Evolutionary conservation across 2,329 filamentous ascomycete species (phyloP), one percentile per base, ranked within the genome.

Genomic region (Aspergillus thermomutatus): DNA sequence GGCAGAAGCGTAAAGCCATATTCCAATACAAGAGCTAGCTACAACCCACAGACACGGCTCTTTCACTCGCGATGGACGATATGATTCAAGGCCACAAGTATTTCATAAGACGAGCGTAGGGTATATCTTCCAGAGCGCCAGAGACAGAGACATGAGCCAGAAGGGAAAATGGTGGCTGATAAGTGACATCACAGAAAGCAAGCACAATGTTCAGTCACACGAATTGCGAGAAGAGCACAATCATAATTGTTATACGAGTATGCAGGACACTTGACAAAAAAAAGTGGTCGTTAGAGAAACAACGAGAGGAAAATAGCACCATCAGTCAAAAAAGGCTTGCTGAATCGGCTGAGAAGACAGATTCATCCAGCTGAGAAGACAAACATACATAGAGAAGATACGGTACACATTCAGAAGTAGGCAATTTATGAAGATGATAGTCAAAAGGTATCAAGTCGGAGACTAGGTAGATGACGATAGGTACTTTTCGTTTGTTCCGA

Each of bases 401-500:
- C 63, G 65, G 62, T 61, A 67, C 56, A 65, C 54, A 58, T 52
- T 60, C 59, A 56, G 40, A 23, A 60, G 43, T 60, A 60, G 52
- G 53, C 47, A 61, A 52, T 59, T 60, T 64, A 61, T 62, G 56
- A 55, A 58, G 52, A 61, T 55, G 57, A 55, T 53, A 46, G 55
- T 60, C 57, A 57, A 64, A 61, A 57, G 52, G 56, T 53, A 57
- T 56, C 56, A 59, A 57, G 53, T 56, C 46, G 62, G 50, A 55
- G 63, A 64, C 61, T 50, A 64, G 50, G 60, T 58, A 68, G 57
- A 62, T 57, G 62, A 61, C 11, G 43, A 60, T 58, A 63, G 55
- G 60, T 65, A 68, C 71, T 74, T 74, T 73, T 73, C 64, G 66
- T 72, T 71, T 66, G 62, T 66, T 69, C 60, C 63, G 66, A 65